Evolutionary conservation across 208 protist species (phyloP), one percentile per base, ranked within the genome.

Genomic region (Leishmania lainsoni): DNA sequence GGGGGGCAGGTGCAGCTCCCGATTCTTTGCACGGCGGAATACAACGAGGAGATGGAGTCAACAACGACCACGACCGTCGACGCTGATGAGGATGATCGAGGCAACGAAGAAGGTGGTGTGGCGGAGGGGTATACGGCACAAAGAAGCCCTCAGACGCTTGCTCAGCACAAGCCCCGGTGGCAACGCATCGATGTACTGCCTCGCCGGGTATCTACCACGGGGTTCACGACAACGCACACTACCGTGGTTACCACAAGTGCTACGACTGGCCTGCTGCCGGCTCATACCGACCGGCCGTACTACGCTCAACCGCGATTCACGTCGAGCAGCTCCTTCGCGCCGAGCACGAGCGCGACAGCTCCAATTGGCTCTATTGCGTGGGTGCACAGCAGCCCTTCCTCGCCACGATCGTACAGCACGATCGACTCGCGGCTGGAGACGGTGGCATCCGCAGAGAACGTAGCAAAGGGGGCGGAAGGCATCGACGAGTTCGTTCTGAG

Each of bases 221-320:
- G 45, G 32, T 70, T 79, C 75, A 76, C 80, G 45, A 52, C 75
- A 39, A 79, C 49, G 54, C 75, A 54, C 68, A 59, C 66, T 14
- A 63, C 80, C 3, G 6, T 48, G n/a, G 45, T 56, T 17, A 75
- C 68, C 42, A 70, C 69, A 14, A 63, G 39, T 54, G 45, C 75
- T 32, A 48, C 17, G 2, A 49, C 73, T 59, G 29, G 2, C 14
- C 39, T 72, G 68, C 54, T 76, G 52, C 39, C 9, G 20, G 56
- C 80, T 12, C 63, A 61, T 77, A 26, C 49, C 39, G 26, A 49
- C 42, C 35, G 4, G 42, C 39, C 26, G 8, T 4, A 48, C 35
- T 49, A 48, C 68, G 10, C 42, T 51, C 68, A 6, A 26, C 20
- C 10, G 42, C 22, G 48, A 12, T 14, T 17, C 71, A 59, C 26